These are phyloP conservation scores for Microbotryum violaceum DNA, from an alignment of 1,284 basidiomycete genomes.

Conservation along the genomic window DNA sequence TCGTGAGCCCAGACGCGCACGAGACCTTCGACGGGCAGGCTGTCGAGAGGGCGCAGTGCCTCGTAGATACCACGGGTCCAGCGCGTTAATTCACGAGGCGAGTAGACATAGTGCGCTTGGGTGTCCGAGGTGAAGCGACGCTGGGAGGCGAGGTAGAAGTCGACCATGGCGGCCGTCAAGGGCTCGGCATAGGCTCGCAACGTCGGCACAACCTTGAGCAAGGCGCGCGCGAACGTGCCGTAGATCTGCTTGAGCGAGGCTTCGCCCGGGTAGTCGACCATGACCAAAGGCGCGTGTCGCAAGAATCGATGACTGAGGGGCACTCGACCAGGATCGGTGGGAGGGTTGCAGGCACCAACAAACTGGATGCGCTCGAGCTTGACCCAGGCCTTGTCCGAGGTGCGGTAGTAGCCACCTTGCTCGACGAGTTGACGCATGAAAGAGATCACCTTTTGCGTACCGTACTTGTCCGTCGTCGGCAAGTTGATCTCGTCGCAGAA, in stretches of 20 bases:
- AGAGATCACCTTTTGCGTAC: conserved; percentile 96
- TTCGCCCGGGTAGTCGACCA: conserved; percentile 99
- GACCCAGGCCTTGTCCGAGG: conserved; percentile 94
- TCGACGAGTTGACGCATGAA: conserved; percentile 97
- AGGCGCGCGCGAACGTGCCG: conserved; percentile 93
- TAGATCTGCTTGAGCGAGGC: conserved; percentile 97
- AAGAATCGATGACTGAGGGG: conserved; percentile 94
- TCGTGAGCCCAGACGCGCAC: conserved; percentile 99
- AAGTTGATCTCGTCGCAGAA: conserved; percentile 99
- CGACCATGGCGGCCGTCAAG: conserved; percentile 95
- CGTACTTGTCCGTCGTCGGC: conserved; percentile 94
- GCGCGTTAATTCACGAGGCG: conserved; percentile 94
- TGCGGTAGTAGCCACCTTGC: conserved; percentile 88
- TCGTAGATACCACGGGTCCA: conserved; percentile 98
- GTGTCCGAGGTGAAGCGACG: conserved; percentile 88
- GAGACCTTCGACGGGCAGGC: conserved; percentile 82
- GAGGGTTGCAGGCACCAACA: conserved; percentile 98
- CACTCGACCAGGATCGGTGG: conserved; percentile 99
- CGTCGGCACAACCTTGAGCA: conserved; percentile 91
- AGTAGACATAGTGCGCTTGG: conserved; percentile 98
- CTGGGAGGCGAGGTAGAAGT: conserved; percentile 90
- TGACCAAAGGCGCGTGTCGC: conserved; percentile 94
- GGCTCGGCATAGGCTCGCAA: conserved; percentile 88
- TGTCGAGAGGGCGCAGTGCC: conserved; percentile 85
- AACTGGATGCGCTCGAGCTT: conserved; percentile 97